phyloP scores from a whole-genome alignment of 129 eudicot genomes.

The Arctium minus region DNA sequence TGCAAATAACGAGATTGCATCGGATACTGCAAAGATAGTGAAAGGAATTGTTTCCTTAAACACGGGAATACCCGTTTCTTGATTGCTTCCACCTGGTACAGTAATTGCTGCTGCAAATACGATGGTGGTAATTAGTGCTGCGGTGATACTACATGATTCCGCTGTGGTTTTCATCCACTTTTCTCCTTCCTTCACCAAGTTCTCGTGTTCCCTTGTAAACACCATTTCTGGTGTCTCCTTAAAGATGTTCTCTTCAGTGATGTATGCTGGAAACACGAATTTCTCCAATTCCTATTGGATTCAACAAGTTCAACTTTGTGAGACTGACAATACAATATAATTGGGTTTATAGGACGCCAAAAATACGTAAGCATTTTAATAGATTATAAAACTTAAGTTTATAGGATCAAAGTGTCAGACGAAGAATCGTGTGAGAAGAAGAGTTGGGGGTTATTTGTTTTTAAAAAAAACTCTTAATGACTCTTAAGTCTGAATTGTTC shows the following conservation, averaged over 20 bases:
- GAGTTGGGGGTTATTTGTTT: no score
- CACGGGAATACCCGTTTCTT: not conserved
- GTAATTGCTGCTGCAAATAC: constrained; percentile 24
- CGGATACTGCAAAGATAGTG: not conserved
- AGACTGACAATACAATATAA: no score
- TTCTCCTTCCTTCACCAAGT: constrained; percentile 13
- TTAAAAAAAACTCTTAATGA: no score
- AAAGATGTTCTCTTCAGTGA: not conserved
- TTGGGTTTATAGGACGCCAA: no score
- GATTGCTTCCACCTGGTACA: constrained; percentile 15
- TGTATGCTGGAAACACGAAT: not conserved
- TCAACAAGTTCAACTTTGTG: not conserved
- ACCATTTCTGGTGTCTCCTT: constrained; percentile 16
- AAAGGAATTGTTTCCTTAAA: not conserved
- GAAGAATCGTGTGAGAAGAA: no score
- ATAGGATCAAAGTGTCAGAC: no score
- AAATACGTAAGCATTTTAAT: no score
- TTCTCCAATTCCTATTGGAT: not conserved
- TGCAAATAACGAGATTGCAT: constrained; percentile 15
- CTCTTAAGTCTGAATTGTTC: no score
- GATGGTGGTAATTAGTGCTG: constrained; percentile 1
- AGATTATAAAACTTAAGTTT: no score
- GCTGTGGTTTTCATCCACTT: constrained; percentile 3
- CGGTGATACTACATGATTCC: constrained; percentile 3
- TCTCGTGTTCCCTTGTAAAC: constrained; percentile 13